A percentile compares a stretch with the other conserved stretches of the same genome.
Evolutionary conservation across 2,329 filamentous ascomycete genomes (phyloP).

Genomic region (Kalmusia sp.): DNA sequence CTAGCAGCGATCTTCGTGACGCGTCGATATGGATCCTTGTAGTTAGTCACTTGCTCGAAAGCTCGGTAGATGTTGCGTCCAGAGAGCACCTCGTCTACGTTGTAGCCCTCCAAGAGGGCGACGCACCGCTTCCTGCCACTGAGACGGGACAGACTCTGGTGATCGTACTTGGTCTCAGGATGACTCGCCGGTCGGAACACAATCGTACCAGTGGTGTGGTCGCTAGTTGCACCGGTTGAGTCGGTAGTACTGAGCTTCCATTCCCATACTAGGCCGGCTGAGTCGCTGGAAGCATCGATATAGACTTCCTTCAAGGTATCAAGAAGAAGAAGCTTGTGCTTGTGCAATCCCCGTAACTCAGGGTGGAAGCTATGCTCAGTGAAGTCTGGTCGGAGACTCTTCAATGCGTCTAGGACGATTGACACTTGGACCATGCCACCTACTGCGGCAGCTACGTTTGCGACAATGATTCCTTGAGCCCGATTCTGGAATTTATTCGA

Average conservation of each 20-base stretch:
- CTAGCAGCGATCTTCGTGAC: slow-evolving; percentile 26
- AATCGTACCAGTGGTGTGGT: slow-evolving; percentile 36
- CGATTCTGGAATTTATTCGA: slow-evolving; percentile 43
- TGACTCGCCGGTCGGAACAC: slow-evolving; percentile 25
- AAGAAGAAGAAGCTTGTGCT: neutral
- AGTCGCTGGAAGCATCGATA: too few species aligned
- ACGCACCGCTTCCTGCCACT: slow-evolving; percentile 36
- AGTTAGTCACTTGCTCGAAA: slow-evolving; percentile 48
- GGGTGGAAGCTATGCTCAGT: neutral
- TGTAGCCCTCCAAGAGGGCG: slow-evolving; percentile 29
- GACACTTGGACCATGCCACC: slow-evolving; percentile 51
- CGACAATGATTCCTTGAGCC: slow-evolving; percentile 50
- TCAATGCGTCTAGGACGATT: slow-evolving; percentile 40
- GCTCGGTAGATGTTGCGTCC: slow-evolving; percentile 49
- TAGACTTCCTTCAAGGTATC: neutral
- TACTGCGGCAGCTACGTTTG: slow-evolving; percentile 46
- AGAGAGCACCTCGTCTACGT: slow-evolving; percentile 38
- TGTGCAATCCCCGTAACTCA: slow-evolving; percentile 34
- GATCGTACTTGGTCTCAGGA: slow-evolving; percentile 23
- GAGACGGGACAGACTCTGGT: slow-evolving; percentile 34
- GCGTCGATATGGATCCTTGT: slow-evolving; percentile 39
- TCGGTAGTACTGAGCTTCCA: neutral
- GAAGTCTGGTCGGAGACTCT: slow-evolving; percentile 36
- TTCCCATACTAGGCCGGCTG: neutral
- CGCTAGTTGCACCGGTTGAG: neutral